Conservation (phyloP, 2,329 filamentous ascomycete species). For the Blastomyces emzantsi region DNA sequence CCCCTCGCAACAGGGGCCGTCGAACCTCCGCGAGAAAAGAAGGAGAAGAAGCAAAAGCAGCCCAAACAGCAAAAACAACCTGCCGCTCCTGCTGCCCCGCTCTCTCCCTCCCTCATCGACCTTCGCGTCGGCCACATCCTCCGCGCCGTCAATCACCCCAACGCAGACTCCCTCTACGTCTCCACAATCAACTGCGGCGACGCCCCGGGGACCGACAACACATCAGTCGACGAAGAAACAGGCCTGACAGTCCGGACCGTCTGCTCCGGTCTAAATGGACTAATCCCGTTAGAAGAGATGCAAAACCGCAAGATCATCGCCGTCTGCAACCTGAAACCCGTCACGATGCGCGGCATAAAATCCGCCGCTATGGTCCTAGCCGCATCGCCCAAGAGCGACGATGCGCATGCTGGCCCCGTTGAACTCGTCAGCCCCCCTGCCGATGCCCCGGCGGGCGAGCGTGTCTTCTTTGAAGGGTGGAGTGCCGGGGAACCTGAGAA, state of each 20-base stretch:
- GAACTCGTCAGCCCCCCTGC: slow-evolving; percentile 82
- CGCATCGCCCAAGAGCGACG: slow-evolving; percentile 72
- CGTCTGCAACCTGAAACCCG: slow-evolving; percentile 96
- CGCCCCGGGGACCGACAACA: slow-evolving; percentile 74
- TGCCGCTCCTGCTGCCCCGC: slow-evolving; percentile 60
- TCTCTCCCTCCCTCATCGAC: slow-evolving; percentile 81
- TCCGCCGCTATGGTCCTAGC: slow-evolving; percentile 86
- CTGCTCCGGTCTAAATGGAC: slow-evolving; percentile 90
- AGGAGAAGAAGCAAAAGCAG: slow-evolving; percentile 70
- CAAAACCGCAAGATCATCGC: slow-evolving; percentile 91
- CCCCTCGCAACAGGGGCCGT: slow-evolving; percentile 28
- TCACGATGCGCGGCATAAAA: slow-evolving; percentile 93
- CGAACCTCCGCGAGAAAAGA: slow-evolving; percentile 39
- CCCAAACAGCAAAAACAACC: slow-evolving; percentile 63
- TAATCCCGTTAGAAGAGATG: slow-evolving; percentile 91
- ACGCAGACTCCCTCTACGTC: slow-evolving; percentile 92
- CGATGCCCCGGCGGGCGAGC: slow-evolving; percentile 70
- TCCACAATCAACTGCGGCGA: slow-evolving; percentile 95
- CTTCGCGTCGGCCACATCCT: slow-evolving; percentile 95
- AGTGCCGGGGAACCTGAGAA: slow-evolving; percentile 77
- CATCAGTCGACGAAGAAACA: slow-evolving; percentile 65
- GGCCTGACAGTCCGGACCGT: slow-evolving; percentile 89
- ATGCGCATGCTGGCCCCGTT: slow-evolving; percentile 82
- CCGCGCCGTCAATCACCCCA: slow-evolving; percentile 89
- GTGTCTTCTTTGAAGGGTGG: slow-evolving; percentile 92